phyloP scores from a whole-genome alignment of 345 rosid species.

The Erodium maritimum region DNA sequence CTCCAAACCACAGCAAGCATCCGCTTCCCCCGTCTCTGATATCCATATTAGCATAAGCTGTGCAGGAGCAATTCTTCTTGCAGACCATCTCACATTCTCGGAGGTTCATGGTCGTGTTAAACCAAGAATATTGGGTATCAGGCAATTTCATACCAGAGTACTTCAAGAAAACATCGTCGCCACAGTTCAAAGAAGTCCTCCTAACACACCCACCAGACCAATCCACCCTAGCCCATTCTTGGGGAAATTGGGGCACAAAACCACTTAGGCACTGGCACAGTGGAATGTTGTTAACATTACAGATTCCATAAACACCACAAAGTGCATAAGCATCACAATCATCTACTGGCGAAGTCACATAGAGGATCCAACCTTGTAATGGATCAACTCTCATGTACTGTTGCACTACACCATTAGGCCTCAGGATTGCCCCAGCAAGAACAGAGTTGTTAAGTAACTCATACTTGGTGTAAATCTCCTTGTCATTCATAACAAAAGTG shows the following conservation, averaged over 20 bases:
- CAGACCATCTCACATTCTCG: too few relatives aligned
- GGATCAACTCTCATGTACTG: constrained; percentile 21
- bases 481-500: constrained; percentile 10
- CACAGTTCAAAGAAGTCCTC: neutral
- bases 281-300: constrained; percentile 6
- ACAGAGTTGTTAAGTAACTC: constrained; percentile 7
- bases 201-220: too few relatives aligned
- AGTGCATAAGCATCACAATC: constrained; percentile 18
- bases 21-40: neutral
- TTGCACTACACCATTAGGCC: constrained; percentile 7
- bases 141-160: neutral
- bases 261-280: neutral
- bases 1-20: constrained; percentile 4
- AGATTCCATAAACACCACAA: constrained; percentile 25
- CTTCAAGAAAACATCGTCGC: neutral
- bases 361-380: constrained; percentile 11
- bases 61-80: neutral
- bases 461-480: constrained; percentile 19
- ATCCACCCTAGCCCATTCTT: neutral
- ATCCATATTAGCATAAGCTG: too few relatives aligned
- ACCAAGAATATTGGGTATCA: neutral
- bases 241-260: neutral
- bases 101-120: neutral
- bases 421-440: constrained; percentile 13
- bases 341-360: constrained; percentile 21